Conservation (phyloP, 805 yeast species). For the Candida schatavii region DNA sequence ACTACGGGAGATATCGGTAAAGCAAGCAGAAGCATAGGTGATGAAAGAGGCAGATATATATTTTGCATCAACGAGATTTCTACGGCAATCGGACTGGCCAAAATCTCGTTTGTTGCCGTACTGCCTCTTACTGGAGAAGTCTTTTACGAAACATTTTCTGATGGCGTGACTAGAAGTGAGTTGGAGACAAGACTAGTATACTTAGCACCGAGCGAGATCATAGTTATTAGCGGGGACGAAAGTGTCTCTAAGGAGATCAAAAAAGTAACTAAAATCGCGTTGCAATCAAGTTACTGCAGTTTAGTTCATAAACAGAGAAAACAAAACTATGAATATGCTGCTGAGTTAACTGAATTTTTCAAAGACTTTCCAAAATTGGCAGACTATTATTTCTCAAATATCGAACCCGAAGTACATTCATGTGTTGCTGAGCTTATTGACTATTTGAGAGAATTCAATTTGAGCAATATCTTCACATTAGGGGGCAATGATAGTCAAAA, state of each 20-base stretch:
- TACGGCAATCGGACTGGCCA: background rate
- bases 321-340: constrained; percentile 6
- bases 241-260: constrained; percentile 31
- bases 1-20: constrained; percentile 8
- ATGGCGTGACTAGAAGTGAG: constrained; percentile 53
- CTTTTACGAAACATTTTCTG: constrained; percentile 67
- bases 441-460: constrained; percentile 62
- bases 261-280: constrained; percentile 16
- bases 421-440: constrained; percentile 46
- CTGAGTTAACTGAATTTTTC: constrained; percentile 24
- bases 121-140: constrained; percentile 77
- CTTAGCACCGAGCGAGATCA: constrained; percentile 73
- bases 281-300: constrained; percentile 8
- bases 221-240: constrained; percentile 38
- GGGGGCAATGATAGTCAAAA: constrained; percentile 30
- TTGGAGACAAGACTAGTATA: constrained; percentile 73
- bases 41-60: constrained; percentile 42
- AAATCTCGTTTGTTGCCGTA: constrained; percentile 54
- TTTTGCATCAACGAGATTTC: constrained; percentile 35
- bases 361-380: constrained; percentile 15
- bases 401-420: constrained; percentile 19
- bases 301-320: constrained; percentile 7
- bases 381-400: constrained; percentile 24
- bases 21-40: constrained; percentile 12
- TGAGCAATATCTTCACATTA: constrained; percentile 55